Evolutionary conservation across 768 basidiomycete species (phyloP).

Genomic region (Polyporus arcularius): DNA sequence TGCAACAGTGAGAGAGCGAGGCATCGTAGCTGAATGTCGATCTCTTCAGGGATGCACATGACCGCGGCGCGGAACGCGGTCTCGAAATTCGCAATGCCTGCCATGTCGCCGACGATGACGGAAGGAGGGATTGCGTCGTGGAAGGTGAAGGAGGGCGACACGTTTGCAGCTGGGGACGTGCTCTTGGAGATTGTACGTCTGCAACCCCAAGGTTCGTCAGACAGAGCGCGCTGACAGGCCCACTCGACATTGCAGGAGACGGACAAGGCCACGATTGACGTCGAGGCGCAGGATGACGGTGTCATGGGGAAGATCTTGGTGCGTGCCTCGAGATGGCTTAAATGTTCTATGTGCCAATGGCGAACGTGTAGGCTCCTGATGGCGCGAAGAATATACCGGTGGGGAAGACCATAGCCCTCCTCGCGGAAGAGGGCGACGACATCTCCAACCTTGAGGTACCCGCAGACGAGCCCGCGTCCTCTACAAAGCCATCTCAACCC

Average conservation of each 20-base stretch:
- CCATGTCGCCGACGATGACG: constrained; percentile 97
- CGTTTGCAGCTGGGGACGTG: constrained; percentile 80
- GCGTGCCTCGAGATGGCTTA: not conserved
- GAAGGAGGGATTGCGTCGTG: constrained; percentile 90
- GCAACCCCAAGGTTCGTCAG: not conserved
- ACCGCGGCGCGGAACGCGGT: constrained; percentile 56
- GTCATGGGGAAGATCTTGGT: constrained; percentile 92
- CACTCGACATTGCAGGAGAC: constrained; percentile 62
- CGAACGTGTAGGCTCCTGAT: constrained; percentile 56
- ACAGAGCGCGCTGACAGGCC: not conserved
- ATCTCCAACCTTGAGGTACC: constrained; percentile 80
- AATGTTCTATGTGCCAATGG: not conserved
- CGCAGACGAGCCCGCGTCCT: constrained; percentile 36
- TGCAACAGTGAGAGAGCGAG: not conserved
- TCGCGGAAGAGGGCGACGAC: constrained; percentile 96
- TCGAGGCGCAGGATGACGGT: constrained; percentile 98
- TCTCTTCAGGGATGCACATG: constrained; percentile 52
- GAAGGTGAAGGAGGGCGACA: constrained; percentile 87
- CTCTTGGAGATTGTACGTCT: constrained; percentile 82
- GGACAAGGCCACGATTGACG: constrained; percentile 96
- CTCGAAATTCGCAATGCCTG: constrained; percentile 86
- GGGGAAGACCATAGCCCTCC: constrained; percentile 86
- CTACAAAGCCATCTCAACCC: constrained; percentile 24
- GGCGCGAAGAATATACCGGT: constrained; percentile 86
- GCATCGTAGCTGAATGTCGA: not conserved